Conservation (phyloP, 2,329 filamentous ascomycete genomes). For the Rhytidhysteron rufulum region DNA sequence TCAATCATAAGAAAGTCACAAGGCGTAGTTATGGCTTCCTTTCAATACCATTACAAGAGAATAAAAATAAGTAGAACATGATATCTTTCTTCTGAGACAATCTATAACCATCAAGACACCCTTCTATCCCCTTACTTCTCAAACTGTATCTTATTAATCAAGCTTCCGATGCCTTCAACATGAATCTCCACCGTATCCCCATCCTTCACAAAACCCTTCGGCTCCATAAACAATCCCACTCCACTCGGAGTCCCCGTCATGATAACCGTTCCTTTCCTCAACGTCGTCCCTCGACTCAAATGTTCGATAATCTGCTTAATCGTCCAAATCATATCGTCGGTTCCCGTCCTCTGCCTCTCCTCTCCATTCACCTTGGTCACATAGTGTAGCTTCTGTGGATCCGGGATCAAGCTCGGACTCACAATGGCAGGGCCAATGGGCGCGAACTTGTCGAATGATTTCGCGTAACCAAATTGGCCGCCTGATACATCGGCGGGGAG, state of each 20-base stretch:
- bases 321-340: constrained; percentile 47
- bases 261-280: constrained; percentile 45
- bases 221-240: constrained; percentile 34
- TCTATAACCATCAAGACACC: too few relatives aligned
- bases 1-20: too few relatives aligned
- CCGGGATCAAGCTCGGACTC: constrained; percentile 22
- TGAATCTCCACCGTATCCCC: constrained; percentile 8
- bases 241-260: constrained; percentile 50
- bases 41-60: too few relatives aligned
- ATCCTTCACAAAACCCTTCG: constrained; percentile 34
- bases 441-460: constrained; percentile 44
- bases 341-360: constrained; percentile 39
- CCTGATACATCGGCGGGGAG: constrained; percentile 28
- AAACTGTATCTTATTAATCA: not conserved
- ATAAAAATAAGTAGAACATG: too few relatives aligned
- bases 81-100: too few relatives aligned
- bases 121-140: too few relatives aligned
- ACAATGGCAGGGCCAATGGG: constrained; percentile 43
- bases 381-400: constrained; percentile 31
- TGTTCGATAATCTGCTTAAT: constrained; percentile 42
- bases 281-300: constrained; percentile 44
- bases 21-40: too few relatives aligned
- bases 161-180: not conserved
- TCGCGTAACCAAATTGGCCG: constrained; percentile 40
- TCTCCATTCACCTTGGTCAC: constrained; percentile 44